Base-by-base conservation (phyloP, 2,329 filamentous ascomycete species). In the Nothophoma quercina region DNA sequence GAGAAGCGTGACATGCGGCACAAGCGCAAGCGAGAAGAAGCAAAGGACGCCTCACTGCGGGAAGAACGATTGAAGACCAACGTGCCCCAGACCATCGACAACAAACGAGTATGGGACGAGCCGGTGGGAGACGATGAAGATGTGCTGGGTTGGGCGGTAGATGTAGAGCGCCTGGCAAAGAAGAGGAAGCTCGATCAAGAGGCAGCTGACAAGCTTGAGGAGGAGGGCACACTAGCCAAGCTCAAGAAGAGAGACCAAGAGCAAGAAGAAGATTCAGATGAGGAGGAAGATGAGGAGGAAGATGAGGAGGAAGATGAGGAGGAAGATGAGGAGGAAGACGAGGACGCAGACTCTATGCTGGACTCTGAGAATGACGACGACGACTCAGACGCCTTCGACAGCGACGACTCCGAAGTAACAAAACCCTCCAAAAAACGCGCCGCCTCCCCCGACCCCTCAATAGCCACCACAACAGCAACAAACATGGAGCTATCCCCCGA, bases 11-110 rank as follows among this genome's bases (percentile, higher is more conserved):
- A 92, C 66, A 83, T 87, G 67, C 86, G 93, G 58, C 88, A 92
- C 71, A 84, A 85, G 40, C 83, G 91, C 55, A 92, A 91, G 77
- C 90, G 89, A 76, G 90, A 93, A 69, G 95, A 99, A 76, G 85
- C 88, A 59, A 90, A 88, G 73, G 86, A 97, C 67, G 93, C 93
- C 2, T 83, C 85, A 53, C 76, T 96, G 54, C 86, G 86, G 62
- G 85, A 85, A 56, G 84, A 88, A 60, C 85, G 95, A 64, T 79
- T 93, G 55, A 86, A 86, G 55, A 85, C 84, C 62, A 96, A 96
- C 77, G 83, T 92, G 34, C 89, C 95, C 0, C 75, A 59, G 18
- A 73, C 70, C 7, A 71, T 74, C 47, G 70, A 74, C 42, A 51
- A 56, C 47, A 74, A 74, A 58, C 86, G 95, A 72, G 86, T 91